These are phyloP conservation scores for Sarocladium brachiariae DNA, from an alignment of 2,329 filamentous ascomycete species.

Conservation along the genomic window DNA sequence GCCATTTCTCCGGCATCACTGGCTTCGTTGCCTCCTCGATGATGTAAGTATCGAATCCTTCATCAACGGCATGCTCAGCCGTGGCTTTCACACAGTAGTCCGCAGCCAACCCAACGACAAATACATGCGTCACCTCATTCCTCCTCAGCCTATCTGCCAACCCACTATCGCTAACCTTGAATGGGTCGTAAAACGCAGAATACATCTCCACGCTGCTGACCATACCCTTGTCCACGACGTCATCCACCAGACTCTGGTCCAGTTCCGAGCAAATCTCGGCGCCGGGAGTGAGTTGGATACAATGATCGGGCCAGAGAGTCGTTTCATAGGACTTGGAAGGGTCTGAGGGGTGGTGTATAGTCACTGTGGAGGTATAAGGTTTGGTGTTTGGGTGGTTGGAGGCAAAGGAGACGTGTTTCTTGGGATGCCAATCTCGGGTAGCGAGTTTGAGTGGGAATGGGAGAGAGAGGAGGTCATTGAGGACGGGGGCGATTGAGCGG, in stretches of 20 bases:
- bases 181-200: constrained; percentile 80
- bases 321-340: constrained; percentile 55
- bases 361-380: constrained; percentile 60
- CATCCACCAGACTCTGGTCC: constrained; percentile 50
- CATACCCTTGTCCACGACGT: constrained; percentile 70
- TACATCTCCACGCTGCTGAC: constrained; percentile 82
- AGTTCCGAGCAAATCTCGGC: constrained; percentile 70
- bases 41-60: constrained; percentile 72
- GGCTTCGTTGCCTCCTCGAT: constrained; percentile 72
- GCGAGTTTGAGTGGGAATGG: constrained; percentile 71
- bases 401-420: constrained; percentile 81
- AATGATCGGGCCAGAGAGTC: constrained; percentile 85
- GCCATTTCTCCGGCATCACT: constrained; percentile 59
- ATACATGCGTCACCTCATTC: constrained; percentile 66
- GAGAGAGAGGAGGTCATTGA: constrained; percentile 69
- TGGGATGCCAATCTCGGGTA: constrained; percentile 89
- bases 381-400: constrained; percentile 59
- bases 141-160: constrained; percentile 52
- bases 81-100: constrained; percentile 87
- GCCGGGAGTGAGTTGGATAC: constrained; percentile 68
- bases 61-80: constrained; percentile 66
- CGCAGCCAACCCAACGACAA: constrained; percentile 75
- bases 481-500: constrained; percentile 58
- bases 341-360: constrained; percentile 61
- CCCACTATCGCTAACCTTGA: constrained; percentile 57